A percentile compares a stretch with the other conserved stretches of the same genome.
phyloP scores from a whole-genome alignment of 257 asterid species.

The Fraxinus anomala region DNA sequence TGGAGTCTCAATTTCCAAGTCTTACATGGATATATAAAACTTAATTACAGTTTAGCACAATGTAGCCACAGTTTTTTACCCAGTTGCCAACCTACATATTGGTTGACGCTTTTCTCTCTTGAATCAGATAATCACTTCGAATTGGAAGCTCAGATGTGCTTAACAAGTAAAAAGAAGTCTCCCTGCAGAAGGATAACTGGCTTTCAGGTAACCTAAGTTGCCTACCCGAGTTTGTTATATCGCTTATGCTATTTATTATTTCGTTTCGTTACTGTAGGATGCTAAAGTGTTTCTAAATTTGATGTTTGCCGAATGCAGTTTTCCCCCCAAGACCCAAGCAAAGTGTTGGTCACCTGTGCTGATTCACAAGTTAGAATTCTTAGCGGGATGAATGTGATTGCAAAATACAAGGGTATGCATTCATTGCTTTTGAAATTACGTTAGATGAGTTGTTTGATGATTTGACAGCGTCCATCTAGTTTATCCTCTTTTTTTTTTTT shows the following conservation, averaged over 20 bases:
- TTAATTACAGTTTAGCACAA: no score
- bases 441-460: neutral
- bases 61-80: no score
- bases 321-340: conserved; percentile 66
- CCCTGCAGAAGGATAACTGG: conserved; percentile 77
- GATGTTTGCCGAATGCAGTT: conserved; percentile 52
- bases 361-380: conserved; percentile 79
- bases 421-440: conserved; percentile 4
- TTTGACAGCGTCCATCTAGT: neutral
- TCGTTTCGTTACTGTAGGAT: neutral
- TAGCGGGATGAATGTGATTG: conserved; percentile 56
- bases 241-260: conserved; percentile 2
- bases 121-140: conserved; percentile 65
- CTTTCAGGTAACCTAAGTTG: conserved; percentile 63
- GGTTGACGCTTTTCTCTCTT: conserved; percentile 7
- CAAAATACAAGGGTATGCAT: conserved; percentile 66
- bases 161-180: conserved; percentile 73
- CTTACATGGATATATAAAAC: no score
- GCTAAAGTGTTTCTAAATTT: neutral
- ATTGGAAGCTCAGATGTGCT: conserved; percentile 61
- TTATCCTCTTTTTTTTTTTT: neutral
- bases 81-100: no score
- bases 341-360: conserved; percentile 76
- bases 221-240: conserved; percentile 17
- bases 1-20: no score